These are phyloP conservation scores for Hymenoscyphus infarciens DNA, from an alignment of 2,329 filamentous ascomycete genomes.

Conservation along the genomic window DNA sequence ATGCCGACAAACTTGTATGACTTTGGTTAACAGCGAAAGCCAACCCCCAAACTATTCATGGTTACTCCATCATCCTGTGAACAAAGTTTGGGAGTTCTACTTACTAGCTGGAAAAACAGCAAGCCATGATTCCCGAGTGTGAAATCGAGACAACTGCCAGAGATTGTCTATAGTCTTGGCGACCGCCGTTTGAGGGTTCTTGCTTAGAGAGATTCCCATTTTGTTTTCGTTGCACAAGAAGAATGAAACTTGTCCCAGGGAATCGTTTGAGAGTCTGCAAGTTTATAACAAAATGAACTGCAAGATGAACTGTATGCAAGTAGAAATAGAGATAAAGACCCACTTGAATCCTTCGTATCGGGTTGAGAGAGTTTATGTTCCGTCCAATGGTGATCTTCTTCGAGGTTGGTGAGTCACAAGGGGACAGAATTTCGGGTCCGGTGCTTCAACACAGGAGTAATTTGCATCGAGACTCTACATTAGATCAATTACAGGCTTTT, in stretches of 20 bases:
- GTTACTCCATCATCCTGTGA: not conserved
- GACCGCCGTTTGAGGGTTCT: not conserved
- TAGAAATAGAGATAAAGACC: not conserved
- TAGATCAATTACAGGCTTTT: not conserved
- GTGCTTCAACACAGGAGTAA: not conserved
- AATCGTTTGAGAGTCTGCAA: not conserved
- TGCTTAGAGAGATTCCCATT: conserved; percentile 6
- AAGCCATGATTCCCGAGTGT: conserved; percentile 7
- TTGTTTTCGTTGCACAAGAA: conserved; percentile 1
- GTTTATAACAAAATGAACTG: not conserved
- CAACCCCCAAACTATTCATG: not conserved
- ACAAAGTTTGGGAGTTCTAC: not conserved
- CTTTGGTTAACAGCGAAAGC: conserved; percentile 3
- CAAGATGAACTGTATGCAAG: not conserved
- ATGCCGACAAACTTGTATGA: not conserved
- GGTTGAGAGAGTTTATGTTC: not conserved
- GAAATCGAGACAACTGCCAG: conserved; percentile 6
- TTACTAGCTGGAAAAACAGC: conserved; percentile 7
- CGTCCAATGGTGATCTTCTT: not conserved
- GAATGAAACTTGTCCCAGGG: not conserved
- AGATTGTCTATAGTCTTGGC: conserved; percentile 2
- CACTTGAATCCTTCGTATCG: not conserved
- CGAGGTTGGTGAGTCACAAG: not conserved
- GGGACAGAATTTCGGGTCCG: not conserved
- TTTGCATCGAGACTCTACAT: not conserved